Percentiles rank a stretch among this genome's conserved stretches.
phyloP scores from a whole-genome alignment of 202 grass and related monocot genomes.

The Zoysia matrella region DNA sequence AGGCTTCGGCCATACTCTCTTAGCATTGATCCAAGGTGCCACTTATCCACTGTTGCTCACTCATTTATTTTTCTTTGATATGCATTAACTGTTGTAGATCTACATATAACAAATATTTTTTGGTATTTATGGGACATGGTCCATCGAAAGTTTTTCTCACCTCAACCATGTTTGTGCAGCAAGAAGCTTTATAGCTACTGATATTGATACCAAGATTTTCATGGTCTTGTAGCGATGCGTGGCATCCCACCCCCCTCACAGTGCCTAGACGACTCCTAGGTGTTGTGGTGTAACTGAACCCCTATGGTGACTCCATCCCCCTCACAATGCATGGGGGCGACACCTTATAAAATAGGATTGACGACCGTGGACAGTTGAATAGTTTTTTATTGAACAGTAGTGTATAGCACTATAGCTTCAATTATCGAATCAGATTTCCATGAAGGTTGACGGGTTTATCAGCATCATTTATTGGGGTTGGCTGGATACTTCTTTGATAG shows the following conservation, averaged over 20 bases:
- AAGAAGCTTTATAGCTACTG: neutral
- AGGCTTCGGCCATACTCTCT: neutral
- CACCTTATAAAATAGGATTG: too few relatives aligned
- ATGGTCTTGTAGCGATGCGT: too few relatives aligned
- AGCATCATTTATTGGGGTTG: neutral
- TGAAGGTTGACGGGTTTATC: neutral
- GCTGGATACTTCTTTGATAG: neutral
- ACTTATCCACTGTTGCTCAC: neutral
- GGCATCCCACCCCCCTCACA: too few relatives aligned
- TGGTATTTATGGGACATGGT: neutral
- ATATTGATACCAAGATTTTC: neutral
- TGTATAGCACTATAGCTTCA: neutral
- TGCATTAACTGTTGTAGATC: neutral
- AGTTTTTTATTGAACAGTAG: neutral
- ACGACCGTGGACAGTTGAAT: neutral
- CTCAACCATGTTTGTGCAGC: conserved; percentile 1
- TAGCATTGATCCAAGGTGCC: neutral
- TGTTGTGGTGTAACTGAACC: too few relatives aligned
- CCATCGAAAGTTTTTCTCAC: neutral
- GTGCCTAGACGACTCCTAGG: too few relatives aligned
- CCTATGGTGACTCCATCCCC: too few relatives aligned
- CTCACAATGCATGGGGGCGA: too few relatives aligned
- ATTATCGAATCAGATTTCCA: conserved; percentile 8
- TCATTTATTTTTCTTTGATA: neutral
- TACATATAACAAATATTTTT: neutral